Evolutionary conservation across 805 yeast species (phyloP).

Genomic region (Brettanomyces custersianus): DNA sequence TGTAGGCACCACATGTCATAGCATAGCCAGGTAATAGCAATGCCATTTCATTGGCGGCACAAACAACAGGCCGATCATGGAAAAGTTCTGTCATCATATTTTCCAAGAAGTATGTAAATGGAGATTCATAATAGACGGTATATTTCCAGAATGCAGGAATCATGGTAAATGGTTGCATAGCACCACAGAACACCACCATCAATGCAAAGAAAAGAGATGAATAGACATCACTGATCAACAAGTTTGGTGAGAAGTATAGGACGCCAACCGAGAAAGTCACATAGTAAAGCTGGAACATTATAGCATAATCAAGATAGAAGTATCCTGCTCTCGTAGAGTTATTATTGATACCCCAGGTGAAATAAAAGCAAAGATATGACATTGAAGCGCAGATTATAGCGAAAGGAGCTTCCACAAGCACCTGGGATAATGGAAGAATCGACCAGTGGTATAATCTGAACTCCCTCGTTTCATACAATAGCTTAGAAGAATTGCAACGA

Average conservation of each 20-base stretch:
- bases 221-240: slow-evolving; percentile 33
- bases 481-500: slow-evolving; percentile 42
- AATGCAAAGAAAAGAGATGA: slow-evolving; percentile 29
- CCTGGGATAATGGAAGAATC: slow-evolving; percentile 36
- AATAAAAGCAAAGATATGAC: slow-evolving; percentile 37
- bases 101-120: slow-evolving; percentile 40
- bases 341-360: slow-evolving; percentile 34
- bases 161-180: slow-evolving; percentile 33
- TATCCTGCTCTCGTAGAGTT: slow-evolving; percentile 27
- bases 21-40: slow-evolving; percentile 36
- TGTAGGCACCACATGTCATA: slow-evolving; percentile 39
- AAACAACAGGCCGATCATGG: slow-evolving; percentile 29
- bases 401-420: slow-evolving; percentile 48
- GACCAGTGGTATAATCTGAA: slow-evolving; percentile 60
- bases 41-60: slow-evolving; percentile 29
- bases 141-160: slow-evolving; percentile 44
- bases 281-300: slow-evolving; percentile 23
- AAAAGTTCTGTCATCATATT: slow-evolving; percentile 31
- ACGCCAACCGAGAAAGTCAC: slow-evolving; percentile 31
- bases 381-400: slow-evolving; percentile 38
- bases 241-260: slow-evolving; percentile 34
- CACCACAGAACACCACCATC: slow-evolving; percentile 29
- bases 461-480: slow-evolving; percentile 55
- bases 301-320: slow-evolving; percentile 25
- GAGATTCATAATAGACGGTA: slow-evolving; percentile 33